Evolutionary conservation across 225 moss, liverwort and hornwort genomes (phyloP).

Genomic region (Asterella californica): DNA sequence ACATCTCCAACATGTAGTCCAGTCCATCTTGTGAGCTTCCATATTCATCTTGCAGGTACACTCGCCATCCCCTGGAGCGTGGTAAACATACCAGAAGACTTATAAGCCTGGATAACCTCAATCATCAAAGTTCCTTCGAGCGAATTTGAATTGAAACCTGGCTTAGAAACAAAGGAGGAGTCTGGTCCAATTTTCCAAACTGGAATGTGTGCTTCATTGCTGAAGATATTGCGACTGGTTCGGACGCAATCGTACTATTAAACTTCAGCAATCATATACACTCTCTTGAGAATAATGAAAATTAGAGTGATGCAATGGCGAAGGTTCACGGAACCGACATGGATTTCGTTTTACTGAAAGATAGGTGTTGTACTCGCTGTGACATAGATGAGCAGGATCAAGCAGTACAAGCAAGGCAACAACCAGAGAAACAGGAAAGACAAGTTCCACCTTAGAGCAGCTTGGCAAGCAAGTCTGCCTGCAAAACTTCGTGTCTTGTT

Average conservation of each 20-base stretch:
- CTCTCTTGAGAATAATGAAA: not conserved
- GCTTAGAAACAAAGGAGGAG: no score
- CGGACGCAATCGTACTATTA: no score
- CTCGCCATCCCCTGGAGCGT: slow-evolving; percentile 75
- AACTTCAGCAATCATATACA: not conserved
- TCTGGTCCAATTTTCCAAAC: no score
- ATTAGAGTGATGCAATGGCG: no score
- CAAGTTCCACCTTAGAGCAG: slow-evolving; percentile 68
- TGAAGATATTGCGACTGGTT: no score
- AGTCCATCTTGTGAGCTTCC: slow-evolving; percentile 86
- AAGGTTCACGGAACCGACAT: not conserved
- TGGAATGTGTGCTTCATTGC: no score
- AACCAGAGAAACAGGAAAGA: not conserved
- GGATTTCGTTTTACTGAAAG: not conserved
- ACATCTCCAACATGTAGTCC: slow-evolving; percentile 87
- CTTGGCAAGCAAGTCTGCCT: slow-evolving; percentile 79
- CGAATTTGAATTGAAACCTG: not conserved
- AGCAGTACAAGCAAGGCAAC: not conserved
- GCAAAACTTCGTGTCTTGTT: slow-evolving; percentile 82
- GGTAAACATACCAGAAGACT: not conserved
- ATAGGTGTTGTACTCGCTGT: not conserved
- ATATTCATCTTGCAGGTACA: slow-evolving; percentile 88
- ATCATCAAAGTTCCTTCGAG: not conserved
- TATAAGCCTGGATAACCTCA: not conserved
- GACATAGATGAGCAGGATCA: not conserved